Evolutionary conservation across 2,329 filamentous ascomycete species (phyloP), one percentile per base, ranked within the genome.

Genomic region (Monosporascus sp.): DNA sequence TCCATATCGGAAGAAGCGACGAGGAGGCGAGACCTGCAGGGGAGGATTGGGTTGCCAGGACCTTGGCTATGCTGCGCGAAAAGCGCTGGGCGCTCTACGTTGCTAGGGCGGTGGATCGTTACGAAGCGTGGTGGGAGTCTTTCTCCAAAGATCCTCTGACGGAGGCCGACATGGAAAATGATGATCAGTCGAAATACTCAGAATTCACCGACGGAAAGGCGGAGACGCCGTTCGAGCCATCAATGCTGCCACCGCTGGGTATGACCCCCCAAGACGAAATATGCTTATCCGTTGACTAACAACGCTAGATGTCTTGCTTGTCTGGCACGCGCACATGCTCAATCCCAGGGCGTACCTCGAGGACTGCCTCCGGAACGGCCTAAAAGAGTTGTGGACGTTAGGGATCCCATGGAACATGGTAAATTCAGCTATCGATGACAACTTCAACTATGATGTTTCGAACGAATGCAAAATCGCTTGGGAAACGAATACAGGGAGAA

Each of bases 241-340:
- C 72, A 8, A 71, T 72, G 51, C 63, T 87, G 41, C 84, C 83
- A 2, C 85, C 85, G 1, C 67, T 87, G 48, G 84, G 82, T 86
- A 67, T 38, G 54, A 55, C 55, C 38, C 6, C 48, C 48, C 37
- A 24, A 28, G 35, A 18, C n/a, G 35, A 31, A 56, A 41, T 37
- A 43, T 60, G 26, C 37, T 37, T 40, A 37, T 47, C 38, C 31
- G 62, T 51, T 61, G 60, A 38, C 68, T 71, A 17, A 67, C 41
- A 17, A 14, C 3, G 28, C 20, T 68, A 77, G 88, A 92, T 69
- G 81, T 92, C 1, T 69, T 91, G 20, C 88, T 92, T 86, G 84
- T 92, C 0, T 89, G 86, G 85, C 89, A 93, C 67, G 74, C 87
- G 0, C 88, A 89, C 63, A 86, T 89, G 81, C 79, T 93, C 3